These are phyloP conservation scores for Mycosphaerella sp. DNA, from an alignment of 2,329 filamentous ascomycete species.

Conservation along the genomic window DNA sequence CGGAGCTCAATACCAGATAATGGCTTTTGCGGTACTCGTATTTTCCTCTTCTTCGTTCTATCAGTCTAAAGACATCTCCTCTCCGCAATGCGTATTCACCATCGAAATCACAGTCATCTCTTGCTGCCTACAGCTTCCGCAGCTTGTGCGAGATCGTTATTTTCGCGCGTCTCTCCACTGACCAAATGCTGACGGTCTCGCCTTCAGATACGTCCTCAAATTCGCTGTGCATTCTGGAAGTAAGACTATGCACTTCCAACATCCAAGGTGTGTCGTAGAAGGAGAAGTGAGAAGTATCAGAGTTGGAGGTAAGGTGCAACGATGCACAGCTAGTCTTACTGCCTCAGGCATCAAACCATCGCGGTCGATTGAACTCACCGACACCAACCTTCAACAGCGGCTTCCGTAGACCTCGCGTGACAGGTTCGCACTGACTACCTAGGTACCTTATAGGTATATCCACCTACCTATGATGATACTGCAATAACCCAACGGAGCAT, in stretches of 20 bases:
- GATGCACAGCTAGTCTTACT: not conserved
- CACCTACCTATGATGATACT: constrained; percentile 1
- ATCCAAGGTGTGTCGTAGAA: no score
- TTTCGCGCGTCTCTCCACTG: no score
- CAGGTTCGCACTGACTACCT: not conserved
- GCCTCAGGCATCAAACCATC: not conserved
- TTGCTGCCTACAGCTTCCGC: no score
- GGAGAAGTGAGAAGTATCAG: not conserved
- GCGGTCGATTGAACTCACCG: not conserved
- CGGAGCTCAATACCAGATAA: no score
- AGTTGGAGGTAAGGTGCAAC: not conserved
- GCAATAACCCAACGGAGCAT: not conserved
- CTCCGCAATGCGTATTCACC: no score
- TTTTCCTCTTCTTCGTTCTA: no score
- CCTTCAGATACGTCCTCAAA: not conserved
- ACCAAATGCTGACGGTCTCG: no score
- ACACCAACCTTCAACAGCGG: not conserved
- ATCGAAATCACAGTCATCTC: no score
- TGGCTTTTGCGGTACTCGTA: no score
- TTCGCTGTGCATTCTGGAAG: not conserved
- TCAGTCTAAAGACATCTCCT: no score
- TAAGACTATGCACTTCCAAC: not conserved
- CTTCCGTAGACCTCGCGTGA: constrained; percentile 1
- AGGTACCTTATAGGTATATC: no score
- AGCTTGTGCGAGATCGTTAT: no score